Conservation (phyloP, 2,329 filamentous ascomycete genomes). For the Pyrenophora tritici-repentis region DNA sequence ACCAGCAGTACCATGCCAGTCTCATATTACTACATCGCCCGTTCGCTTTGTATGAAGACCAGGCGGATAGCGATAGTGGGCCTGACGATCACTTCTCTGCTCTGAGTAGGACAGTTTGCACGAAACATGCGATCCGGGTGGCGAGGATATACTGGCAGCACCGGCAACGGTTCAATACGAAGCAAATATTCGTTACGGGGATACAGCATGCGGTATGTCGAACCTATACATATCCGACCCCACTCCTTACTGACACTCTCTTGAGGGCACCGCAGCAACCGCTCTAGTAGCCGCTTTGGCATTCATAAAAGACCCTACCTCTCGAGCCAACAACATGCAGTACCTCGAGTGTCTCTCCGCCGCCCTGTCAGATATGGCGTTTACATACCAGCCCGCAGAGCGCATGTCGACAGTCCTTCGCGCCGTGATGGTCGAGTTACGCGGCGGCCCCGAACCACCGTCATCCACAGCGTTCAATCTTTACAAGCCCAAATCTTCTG, state of each 20-base stretch:
- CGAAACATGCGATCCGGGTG: conserved; percentile 60
- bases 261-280: conserved; percentile 58
- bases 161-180: conserved; percentile 57
- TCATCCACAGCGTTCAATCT: conserved; percentile 20
- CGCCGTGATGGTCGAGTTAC: conserved; percentile 58
- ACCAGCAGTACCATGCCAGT: conserved; percentile 61
- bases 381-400: conserved; percentile 59
- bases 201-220: conserved; percentile 56
- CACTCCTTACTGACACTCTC: neutral
- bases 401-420: conserved; percentile 60
- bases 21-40: conserved; percentile 60
- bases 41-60: conserved; percentile 58
- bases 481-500: conserved; percentile 33
- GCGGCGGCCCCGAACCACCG: conserved; percentile 24
- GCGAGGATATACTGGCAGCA: conserved; percentile 62
- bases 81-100: conserved; percentile 52
- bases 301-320: conserved; percentile 46
- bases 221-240: neutral
- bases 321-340: conserved; percentile 51
- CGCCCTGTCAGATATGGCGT: conserved; percentile 59
- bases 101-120: conserved; percentile 59
- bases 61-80: conserved; percentile 41
- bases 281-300: conserved; percentile 58
- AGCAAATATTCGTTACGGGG: conserved; percentile 57
- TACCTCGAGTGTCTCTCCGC: conserved; percentile 60